These are phyloP conservation scores for Pestalotiopsis sp. DNA, from an alignment of 2,329 filamentous ascomycete species.

Conservation along the genomic window DNA sequence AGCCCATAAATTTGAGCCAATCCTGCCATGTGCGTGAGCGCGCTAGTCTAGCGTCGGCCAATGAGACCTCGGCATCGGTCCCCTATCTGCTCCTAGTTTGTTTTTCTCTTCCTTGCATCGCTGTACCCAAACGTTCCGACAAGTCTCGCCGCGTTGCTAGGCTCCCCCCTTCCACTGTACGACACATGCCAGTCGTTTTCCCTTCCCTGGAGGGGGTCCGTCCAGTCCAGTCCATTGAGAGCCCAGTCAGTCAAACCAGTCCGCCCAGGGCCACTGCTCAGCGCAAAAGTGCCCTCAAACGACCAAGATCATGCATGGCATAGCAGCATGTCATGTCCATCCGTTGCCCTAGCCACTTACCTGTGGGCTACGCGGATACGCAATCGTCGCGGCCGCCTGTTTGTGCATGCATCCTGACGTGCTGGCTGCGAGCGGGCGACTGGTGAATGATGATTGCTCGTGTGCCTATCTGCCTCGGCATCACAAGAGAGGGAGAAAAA, in stretches of 20 bases:
- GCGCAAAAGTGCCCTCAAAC: neutral
- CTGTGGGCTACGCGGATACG: neutral
- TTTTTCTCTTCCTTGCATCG: conserved; percentile 25
- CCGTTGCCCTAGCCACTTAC: neutral
- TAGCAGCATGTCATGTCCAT: neutral
- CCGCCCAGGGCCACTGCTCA: neutral
- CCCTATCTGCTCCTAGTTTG: conserved; percentile 32
- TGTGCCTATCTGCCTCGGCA: neutral
- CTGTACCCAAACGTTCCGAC: conserved; percentile 25
- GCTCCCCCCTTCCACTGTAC: conserved; percentile 4
- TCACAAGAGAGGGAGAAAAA: neutral
- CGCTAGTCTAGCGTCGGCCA: conserved; percentile 25
- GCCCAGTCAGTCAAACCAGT: neutral
- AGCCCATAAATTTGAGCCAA: conserved; percentile 27
- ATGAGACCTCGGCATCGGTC: conserved; percentile 23
- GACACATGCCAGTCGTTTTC: neutral
- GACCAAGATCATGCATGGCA: neutral
- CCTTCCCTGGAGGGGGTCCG: neutral
- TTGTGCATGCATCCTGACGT: neutral
- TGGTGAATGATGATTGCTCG: neutral
- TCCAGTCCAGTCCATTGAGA: neutral
- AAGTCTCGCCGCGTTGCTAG: conserved; percentile 25
- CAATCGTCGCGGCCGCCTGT: neutral
- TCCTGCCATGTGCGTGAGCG: conserved; percentile 30
- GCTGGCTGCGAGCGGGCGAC: neutral